Conservation (phyloP, 2,329 filamentous ascomycete genomes). For the Mariannaea elegans region DNA sequence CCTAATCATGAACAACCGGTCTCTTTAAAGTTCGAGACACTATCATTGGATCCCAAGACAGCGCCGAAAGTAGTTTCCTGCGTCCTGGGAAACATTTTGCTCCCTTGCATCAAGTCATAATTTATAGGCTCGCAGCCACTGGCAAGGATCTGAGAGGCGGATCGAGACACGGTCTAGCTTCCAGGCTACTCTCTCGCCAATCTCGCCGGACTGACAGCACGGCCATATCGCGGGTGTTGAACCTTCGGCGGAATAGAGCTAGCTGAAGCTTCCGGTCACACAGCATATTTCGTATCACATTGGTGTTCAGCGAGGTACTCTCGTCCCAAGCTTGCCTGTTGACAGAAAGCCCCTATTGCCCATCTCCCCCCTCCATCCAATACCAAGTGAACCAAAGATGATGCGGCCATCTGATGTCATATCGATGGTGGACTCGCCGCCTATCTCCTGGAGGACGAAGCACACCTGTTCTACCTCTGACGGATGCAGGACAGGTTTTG, state of each 20-base stretch:
- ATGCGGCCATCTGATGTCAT: constrained; percentile 66
- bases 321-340: constrained; percentile 80
- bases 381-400: constrained; percentile 81
- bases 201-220: background rate
- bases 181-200: background rate
- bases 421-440: constrained; percentile 48
- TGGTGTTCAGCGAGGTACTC: constrained; percentile 45
- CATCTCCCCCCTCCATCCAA: constrained; percentile 91
- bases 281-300: constrained; percentile 18
- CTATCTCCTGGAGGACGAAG: constrained; percentile 63
- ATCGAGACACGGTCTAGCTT: background rate
- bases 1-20: background rate
- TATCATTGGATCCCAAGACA: constrained; percentile 9
- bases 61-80: background rate
- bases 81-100: background rate
- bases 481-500: constrained; percentile 66
- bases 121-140: background rate
- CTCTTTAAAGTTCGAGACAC: constrained; percentile 1
- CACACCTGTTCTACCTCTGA: constrained; percentile 73
- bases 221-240: background rate
- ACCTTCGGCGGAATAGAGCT: background rate
- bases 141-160: background rate
- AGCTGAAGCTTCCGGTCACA: constrained; percentile 2
- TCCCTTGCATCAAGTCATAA: constrained; percentile 2
- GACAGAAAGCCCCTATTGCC: constrained; percentile 87